These are phyloP conservation scores for Colletotrichum orchidophilum DNA, from an alignment of 2,329 filamentous ascomycete species.

Conservation along the genomic window DNA sequence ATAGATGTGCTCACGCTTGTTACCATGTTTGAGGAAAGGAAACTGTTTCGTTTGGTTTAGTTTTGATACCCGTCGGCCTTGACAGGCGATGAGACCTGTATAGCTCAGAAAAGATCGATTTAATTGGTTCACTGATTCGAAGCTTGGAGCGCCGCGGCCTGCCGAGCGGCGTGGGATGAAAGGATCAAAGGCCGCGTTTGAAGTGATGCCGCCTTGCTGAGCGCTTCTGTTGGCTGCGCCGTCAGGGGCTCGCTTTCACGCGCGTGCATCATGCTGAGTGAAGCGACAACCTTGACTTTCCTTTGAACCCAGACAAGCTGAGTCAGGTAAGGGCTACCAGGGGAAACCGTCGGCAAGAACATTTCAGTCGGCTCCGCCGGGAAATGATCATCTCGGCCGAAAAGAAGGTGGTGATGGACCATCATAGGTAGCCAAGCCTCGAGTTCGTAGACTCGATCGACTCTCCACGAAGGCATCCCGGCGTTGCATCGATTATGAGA, in stretches of 20 bases:
- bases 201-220: background rate
- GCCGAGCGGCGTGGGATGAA: background rate
- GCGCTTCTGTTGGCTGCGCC: background rate
- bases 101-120: background rate
- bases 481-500: constrained; percentile 1
- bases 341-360: background rate
- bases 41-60: constrained; percentile 20
- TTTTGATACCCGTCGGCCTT: constrained; percentile 12
- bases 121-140: background rate
- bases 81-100: background rate
- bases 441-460: constrained; percentile 9
- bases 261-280: constrained; percentile 23
- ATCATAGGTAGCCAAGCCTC: constrained; percentile 23
- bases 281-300: constrained; percentile 1
- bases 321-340: background rate
- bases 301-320: background rate
- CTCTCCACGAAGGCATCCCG: constrained; percentile 21
- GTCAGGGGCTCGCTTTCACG: constrained; percentile 2
- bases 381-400: background rate
- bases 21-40: background rate
- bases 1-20: background rate
- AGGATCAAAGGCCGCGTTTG: background rate
- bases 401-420: background rate
- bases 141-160: background rate
- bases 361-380: background rate